Conservation (phyloP, 1,139 yeast genomes). For the Barnettozyma hawaiiensis region DNA sequence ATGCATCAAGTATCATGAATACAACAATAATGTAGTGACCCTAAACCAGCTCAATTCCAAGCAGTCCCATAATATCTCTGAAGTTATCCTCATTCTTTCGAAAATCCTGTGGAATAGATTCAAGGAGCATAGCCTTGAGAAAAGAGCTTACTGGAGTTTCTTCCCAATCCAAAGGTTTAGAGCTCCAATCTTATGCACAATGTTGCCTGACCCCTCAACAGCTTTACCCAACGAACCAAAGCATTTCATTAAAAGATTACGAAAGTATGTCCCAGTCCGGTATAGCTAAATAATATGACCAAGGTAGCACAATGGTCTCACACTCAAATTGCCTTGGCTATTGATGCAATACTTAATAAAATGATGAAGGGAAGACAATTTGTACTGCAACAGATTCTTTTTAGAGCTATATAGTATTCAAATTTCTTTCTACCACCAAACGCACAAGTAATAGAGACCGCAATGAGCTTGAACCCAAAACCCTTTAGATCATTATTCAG, state of each 20-base stretch:
- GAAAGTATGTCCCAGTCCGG: conserved; percentile 6
- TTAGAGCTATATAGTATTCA: too few species aligned
- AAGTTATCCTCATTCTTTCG: not conserved
- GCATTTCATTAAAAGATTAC: conserved; percentile 1
- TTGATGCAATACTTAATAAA: not conserved
- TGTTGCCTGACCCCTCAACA: not conserved
- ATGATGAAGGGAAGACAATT: not conserved
- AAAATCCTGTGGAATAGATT: not conserved
- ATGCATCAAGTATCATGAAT: too few species aligned
- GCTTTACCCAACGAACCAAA: conserved; percentile 10
- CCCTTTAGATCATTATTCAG: not conserved
- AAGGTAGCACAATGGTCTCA: conserved; percentile 6
- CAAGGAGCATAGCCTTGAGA: conserved; percentile 1
- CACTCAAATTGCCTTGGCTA: not conserved
- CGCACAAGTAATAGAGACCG: conserved; percentile 11
- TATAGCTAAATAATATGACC: conserved; percentile 12
- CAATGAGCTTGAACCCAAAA: conserved; percentile 12
- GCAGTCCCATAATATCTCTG: not conserved
- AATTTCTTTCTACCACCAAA: conserved; percentile 13
- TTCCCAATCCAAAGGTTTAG: conserved; percentile 6
- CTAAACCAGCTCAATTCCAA: too few species aligned
- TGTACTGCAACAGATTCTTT: too few species aligned
- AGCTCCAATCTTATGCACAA: conserved; percentile 7
- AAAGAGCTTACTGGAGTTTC: not conserved
- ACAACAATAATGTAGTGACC: too few species aligned